Base-by-base conservation (phyloP, 495 filamentous ascomycete genomes). In the Baudoinia panamericana region DNA sequence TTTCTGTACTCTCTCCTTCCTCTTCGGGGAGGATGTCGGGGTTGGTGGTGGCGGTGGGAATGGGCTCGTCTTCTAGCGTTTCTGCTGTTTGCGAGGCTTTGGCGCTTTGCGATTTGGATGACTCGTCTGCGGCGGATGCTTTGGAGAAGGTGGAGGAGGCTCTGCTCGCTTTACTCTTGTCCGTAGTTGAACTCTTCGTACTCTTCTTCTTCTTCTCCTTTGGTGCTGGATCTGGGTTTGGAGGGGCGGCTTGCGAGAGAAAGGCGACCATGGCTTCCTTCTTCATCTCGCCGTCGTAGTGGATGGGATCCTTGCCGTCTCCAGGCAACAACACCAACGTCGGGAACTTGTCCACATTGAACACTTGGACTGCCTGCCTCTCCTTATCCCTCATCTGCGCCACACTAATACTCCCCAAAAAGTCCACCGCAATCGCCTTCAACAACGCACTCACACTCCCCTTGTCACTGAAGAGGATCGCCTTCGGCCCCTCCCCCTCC, bases 401-500 rank as follows among this genome's bases (percentile, higher is more conserved):
- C 41, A 99, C 68, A 10, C 69, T 69, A 52, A 95, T 76, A 30
- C 71, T 72, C 21, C 77, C 87, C n/a, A 86, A 64, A 59, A 88
- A 96, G 46, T 96, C 92, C 43, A 93, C 82, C 1, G 92, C 88
- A 18, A 96, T 55, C 22, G 84, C 76, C 60, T 80, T 83, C 40
- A 93, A 68, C 11, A 94, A 63, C 8, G 86, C 69, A 56, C 82
- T 82, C 0, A 81, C 87, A 11, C 79, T 80, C 1, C 87, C 88
- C 62, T 96, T 96, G 43, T 94, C 84, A 2, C 82, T 94, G 63
- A 99, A 96, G 10, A 96, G 66, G 29, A 99, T 76, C 4, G 83
- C 86, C 65, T 93, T 96, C 25, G 83, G 71, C 4, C 71, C 70
- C 27, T 82, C 75, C 30, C 76, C 73, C 48, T 76, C 70, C 16